These are phyloP conservation scores for Fusarium sp. DNA, from an alignment of 2,329 filamentous ascomycete genomes.

Conservation along the genomic window DNA sequence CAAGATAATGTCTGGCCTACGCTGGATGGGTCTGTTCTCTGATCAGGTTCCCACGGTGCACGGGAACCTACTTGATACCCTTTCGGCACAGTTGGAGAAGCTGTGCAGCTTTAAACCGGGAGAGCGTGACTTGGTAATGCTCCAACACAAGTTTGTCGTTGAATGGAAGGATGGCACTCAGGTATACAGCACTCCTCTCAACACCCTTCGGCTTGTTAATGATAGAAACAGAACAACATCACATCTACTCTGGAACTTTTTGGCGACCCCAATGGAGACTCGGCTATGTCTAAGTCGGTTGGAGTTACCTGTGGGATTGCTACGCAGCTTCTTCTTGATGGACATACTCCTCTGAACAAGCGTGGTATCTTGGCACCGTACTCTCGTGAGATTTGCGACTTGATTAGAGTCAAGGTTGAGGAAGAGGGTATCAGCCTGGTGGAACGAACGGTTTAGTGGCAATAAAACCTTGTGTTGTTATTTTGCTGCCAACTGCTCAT, in stretches of 20 bases:
- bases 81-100: neutral
- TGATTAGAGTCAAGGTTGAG: conserved; percentile 14
- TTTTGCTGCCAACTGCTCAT: too few relatives aligned
- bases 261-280: conserved; percentile 75
- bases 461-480: too few relatives aligned
- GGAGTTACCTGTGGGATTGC: conserved; percentile 77
- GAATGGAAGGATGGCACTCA: conserved; percentile 71
- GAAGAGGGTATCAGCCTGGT: conserved; percentile 19
- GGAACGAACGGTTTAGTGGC: neutral
- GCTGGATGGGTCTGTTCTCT: conserved; percentile 60
- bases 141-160: conserved; percentile 52
- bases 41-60: conserved; percentile 67
- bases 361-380: conserved; percentile 37
- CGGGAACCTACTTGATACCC: conserved; percentile 55
- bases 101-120: conserved; percentile 3
- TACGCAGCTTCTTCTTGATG: conserved; percentile 70
- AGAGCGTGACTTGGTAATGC: conserved; percentile 12
- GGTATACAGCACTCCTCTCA: neutral
- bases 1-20: neutral
- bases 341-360: conserved; percentile 43
- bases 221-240: conserved; percentile 53
- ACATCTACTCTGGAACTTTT: conserved; percentile 75
- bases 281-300: conserved; percentile 76
- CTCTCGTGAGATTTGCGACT: conserved; percentile 25
- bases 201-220: neutral